Evolutionary conservation across 768 basidiomycete species (phyloP).

Genomic region (Hericium coralloides): DNA sequence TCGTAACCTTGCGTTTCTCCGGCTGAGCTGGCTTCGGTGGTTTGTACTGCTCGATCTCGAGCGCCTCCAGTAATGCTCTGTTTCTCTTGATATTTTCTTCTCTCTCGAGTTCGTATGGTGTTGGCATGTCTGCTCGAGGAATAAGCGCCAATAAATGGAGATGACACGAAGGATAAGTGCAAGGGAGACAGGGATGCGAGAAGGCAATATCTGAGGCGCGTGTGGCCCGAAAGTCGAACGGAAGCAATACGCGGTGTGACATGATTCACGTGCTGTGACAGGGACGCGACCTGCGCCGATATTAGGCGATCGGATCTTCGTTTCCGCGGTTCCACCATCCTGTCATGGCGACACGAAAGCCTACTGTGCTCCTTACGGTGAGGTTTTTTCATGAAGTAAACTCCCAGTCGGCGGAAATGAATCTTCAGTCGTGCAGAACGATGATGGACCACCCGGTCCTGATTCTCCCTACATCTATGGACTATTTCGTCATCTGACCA

Average conservation of each 20-base stretch:
- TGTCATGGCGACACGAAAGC: too few species aligned
- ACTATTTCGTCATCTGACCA: constrained; percentile 52
- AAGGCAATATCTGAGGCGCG: not conserved
- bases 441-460: constrained; percentile 70
- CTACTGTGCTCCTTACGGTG: too few species aligned
- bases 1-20: not conserved
- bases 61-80: not conserved
- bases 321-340: too few species aligned
- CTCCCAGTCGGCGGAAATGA: too few species aligned
- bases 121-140: constrained; percentile 9
- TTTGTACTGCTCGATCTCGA: not conserved
- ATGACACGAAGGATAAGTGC: too few species aligned
- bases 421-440: constrained; percentile 41
- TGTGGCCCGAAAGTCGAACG: not conserved
- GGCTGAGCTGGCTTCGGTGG: not conserved
- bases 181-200: not conserved
- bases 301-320: too few species aligned
- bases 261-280: not conserved
- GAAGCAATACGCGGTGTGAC: not conserved
- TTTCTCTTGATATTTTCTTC: constrained; percentile 1
- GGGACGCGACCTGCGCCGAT: not conserved
- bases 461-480: constrained; percentile 74
- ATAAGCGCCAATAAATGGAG: not conserved
- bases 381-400: too few species aligned
- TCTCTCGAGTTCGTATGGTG: constrained; percentile 6